phyloP scores from a whole-genome alignment of 108 stramenopile species.

The Aurantiochytrium sp. region DNA sequence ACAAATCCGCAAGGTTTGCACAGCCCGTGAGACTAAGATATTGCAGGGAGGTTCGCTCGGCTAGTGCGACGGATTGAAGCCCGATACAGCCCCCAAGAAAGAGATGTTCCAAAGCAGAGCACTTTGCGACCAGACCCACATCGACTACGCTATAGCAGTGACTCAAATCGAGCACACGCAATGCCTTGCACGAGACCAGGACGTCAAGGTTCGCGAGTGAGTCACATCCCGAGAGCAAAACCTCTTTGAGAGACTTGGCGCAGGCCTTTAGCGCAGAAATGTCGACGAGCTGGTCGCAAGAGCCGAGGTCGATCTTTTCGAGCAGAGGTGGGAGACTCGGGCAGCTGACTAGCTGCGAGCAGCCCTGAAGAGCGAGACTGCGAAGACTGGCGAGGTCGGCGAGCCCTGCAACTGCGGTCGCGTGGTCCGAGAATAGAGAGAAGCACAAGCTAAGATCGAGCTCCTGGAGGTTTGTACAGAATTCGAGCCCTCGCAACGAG shows the following conservation, averaged over 20 bases:
- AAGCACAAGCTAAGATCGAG: not conserved
- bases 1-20: not conserved
- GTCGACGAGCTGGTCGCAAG: not conserved
- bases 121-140: not conserved
- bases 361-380: not conserved
- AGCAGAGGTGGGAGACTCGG: not conserved
- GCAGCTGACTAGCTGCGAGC: not conserved
- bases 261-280: not conserved
- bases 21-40: not conserved
- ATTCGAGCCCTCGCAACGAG: not conserved
- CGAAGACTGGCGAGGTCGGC: not conserved
- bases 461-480: not conserved
- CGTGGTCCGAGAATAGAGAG: not conserved
- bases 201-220: not conserved
- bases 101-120: not conserved
- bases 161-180: not conserved
- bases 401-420: not conserved
- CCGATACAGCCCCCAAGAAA: not conserved
- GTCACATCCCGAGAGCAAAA: not conserved
- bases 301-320: not conserved
- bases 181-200: not conserved
- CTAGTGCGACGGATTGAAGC: not conserved
- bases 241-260: not conserved
- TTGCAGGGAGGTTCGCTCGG: not conserved
- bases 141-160: not conserved